Base-by-base conservation (phyloP, 2,329 filamentous ascomycete genomes). In the Alternaria triticimaculans region DNA sequence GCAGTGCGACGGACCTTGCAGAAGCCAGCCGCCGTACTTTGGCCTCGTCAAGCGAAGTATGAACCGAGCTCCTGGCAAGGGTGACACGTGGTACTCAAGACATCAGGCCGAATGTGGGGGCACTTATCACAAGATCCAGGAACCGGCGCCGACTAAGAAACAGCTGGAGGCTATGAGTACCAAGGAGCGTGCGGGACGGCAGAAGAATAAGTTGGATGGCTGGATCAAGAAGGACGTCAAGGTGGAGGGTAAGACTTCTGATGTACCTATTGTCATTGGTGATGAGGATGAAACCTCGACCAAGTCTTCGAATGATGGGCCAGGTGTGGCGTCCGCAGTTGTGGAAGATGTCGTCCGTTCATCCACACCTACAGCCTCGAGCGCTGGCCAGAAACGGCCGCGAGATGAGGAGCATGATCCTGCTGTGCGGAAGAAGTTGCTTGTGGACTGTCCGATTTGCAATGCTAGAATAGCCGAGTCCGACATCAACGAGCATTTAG, bases 41-140 rank as follows among this genome's bases (percentile, higher is more conserved):
- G 82, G 82, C 1, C 65, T 82, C 3, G 81, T 84, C 18, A 83
- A 83, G 71, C 72, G 82, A n/a, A 79, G 76, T 51, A 84, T 83
- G 82, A 83, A 84, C 65, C 72, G 82, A 30, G 63, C 81, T 9
- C 82, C 82, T 7, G 78, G 79, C 2, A 82, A 80, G 64, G 70
- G 72, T 43, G 82, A 84, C 70, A 73, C 64, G 11, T 84, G 82
- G 82, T 83, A 79, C 78, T 60, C 68, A 21, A 74, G 64, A 66
- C 82, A 83, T 66, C 59, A 78, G 55, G 67, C 70, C 6, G 80
- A 81, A 49, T 84, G 82, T 65, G 82, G 81, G 15, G 82, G 82
- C 12, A 72, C 63, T 3, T 83, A 79, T 54, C 75, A 74, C 12
- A 83, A 83, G 68, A 80, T 81, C 41, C 71, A 78, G 28, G 80